Base-by-base conservation (phyloP, 2,329 filamentous ascomycete species). In the Sporothrix mexicana region DNA sequence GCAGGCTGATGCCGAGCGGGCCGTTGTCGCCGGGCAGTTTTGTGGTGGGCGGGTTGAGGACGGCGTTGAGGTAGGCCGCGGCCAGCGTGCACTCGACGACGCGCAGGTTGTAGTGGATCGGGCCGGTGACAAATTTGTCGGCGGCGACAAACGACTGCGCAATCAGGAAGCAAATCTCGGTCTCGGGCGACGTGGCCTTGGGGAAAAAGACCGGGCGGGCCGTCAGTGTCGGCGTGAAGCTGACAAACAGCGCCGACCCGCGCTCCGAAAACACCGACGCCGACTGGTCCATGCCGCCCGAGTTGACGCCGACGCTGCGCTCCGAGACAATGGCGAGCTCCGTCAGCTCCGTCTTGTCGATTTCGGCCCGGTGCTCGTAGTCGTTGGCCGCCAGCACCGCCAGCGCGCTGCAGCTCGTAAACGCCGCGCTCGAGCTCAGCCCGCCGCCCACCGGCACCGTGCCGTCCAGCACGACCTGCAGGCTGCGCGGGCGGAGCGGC, bases 211-310 rank as follows among this genome's bases (percentile, higher is more conserved):
- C 90, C 62, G 95, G 92, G 71, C 90, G 88, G 45, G 92, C 94
- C 30, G 88, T 86, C 69, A 99, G 91, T 20, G 85, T 86, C 2
- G 96, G 96, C 75, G 90, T 90, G 84, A 99, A 99, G 10, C 92
- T 93, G 74, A 98, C 95, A 80, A 97, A 95, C 59, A 98, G 88
- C 10, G 96, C 94, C 53, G 92, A 93, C 69, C 93, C 95, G 76
- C 91, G 90, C 78, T 93, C 88, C 0, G 94, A 95, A 82, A 99
- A 96, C 75, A 99, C 95, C 0, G 95, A 98, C 47, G 96, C 96
- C 15, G 94, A 91, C 84, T 99, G 96, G 79, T 99, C 96, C 96
- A 99, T 98, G 72, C 95, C 96, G 81, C 96, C 96, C 5, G 94
- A 97, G 83, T 98, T 98, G 77, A 99, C 96, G 69, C 96, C 96